These are phyloP conservation scores for Akanthomyces muscarius DNA, from an alignment of 2,329 filamentous ascomycete species.

Conservation along the genomic window DNA sequence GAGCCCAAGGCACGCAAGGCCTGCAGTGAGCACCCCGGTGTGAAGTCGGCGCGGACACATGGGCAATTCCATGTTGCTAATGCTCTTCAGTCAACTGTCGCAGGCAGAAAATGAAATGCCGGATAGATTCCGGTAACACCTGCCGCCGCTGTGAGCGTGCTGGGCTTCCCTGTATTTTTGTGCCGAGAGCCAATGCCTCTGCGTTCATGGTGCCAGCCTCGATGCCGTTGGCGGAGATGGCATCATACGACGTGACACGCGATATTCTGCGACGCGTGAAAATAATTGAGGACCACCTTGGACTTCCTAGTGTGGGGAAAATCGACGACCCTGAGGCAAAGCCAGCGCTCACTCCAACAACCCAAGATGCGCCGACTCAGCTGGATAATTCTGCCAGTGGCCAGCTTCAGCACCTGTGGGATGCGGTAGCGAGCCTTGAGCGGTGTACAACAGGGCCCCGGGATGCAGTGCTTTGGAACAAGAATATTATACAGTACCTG, in stretches of 20 bases:
- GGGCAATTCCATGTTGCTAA: background rate
- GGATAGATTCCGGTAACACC: slow-evolving; percentile 30
- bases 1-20: slow-evolving; percentile 29
- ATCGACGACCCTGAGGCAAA: background rate
- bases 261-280: slow-evolving; percentile 22
- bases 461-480: slow-evolving; percentile 31
- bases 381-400: background rate
- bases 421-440: slow-evolving; percentile 28
- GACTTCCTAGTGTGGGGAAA: slow-evolving; percentile 15
- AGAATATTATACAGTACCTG: slow-evolving; percentile 29
- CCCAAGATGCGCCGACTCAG: slow-evolving; percentile 21
- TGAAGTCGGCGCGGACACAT: background rate
- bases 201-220: slow-evolving; percentile 8
- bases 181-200: slow-evolving; percentile 37
- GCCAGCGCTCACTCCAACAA: slow-evolving; percentile 10
- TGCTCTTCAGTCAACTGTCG: slow-evolving; percentile 25
- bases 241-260: slow-evolving; percentile 16
- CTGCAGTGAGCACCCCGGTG: slow-evolving; percentile 25
- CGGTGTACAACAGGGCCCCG: slow-evolving; percentile 24
- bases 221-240: slow-evolving; percentile 8
- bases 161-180: slow-evolving; percentile 37
- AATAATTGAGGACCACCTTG: slow-evolving; percentile 27
- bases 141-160: slow-evolving; percentile 33
- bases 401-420: slow-evolving; percentile 27
- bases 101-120: slow-evolving; percentile 36